phyloP scores from a whole-genome alignment of 306 rosid species.

The Albizia julibrissin region DNA sequence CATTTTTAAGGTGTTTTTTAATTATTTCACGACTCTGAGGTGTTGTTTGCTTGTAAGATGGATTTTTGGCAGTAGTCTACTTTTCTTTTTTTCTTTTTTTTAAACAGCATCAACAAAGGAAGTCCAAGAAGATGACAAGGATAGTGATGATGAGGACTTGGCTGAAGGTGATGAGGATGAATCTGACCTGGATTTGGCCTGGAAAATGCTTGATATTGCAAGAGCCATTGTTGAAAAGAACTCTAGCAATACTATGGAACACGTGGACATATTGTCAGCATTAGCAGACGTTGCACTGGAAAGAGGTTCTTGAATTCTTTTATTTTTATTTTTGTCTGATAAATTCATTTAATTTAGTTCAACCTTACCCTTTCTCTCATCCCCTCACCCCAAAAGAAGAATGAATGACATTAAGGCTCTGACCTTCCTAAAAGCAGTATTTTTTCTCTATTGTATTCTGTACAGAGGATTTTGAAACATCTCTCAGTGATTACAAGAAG shows the following conservation, averaged over 20 bases:
- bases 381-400: neutral
- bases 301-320: slow-evolving; percentile 60
- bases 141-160: slow-evolving; percentile 71
- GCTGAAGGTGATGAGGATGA: slow-evolving; percentile 94
- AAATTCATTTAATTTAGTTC: slow-evolving; percentile 8
- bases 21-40: neutral
- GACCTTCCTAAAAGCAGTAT: slow-evolving; percentile 26
- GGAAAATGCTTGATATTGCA: slow-evolving; percentile 98
- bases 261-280: slow-evolving; percentile 87
- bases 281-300: slow-evolving; percentile 93
- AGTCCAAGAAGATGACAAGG: slow-evolving; percentile 58
- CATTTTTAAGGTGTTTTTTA: neutral
- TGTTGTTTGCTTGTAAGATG: neutral
- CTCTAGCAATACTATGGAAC: slow-evolving; percentile 73
- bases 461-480: slow-evolving; percentile 95
- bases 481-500: slow-evolving; percentile 82
- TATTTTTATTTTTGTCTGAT: neutral
- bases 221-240: slow-evolving; percentile 93
- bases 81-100: slow-evolving; percentile 34
- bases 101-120: slow-evolving; percentile 59
- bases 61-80: slow-evolving; percentile 20
- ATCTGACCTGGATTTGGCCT: slow-evolving; percentile 91
- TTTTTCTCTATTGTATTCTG: slow-evolving; percentile 32
- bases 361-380: neutral
- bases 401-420: neutral